These are phyloP conservation scores for Lolium rigidum DNA, from an alignment of 176 grass and related monocot genomes.

Conservation along the genomic window DNA sequence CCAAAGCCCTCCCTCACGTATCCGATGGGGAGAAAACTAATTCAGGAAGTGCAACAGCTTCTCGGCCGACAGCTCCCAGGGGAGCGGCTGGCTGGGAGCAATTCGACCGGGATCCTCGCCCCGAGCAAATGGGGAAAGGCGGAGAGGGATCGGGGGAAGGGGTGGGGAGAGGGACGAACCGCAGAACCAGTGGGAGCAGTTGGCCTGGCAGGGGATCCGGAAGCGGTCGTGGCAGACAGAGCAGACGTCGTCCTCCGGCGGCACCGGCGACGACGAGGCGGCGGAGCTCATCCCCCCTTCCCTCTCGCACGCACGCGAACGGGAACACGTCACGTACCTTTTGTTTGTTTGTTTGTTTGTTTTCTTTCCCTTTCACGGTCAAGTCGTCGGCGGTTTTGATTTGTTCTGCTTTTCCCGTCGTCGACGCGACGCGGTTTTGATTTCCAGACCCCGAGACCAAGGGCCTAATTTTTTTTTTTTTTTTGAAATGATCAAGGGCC, in stretches of 20 bases:
- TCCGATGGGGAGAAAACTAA: neutral
- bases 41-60: neutral
- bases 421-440: neutral
- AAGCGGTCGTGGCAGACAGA: constrained; percentile 91
- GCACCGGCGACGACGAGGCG: constrained; percentile 51
- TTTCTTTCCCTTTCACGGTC: neutral
- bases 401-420: neutral
- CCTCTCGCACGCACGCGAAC: neutral
- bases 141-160: neutral
- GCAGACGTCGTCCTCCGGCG: constrained; percentile 88
- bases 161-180: constrained; percentile 45
- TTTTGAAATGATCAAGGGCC: too few species aligned
- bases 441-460: neutral
- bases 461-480: too few species aligned
- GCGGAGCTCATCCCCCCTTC: constrained; percentile 40
- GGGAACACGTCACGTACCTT: constrained; percentile 15
- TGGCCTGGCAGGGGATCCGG: constrained; percentile 81
- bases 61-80: neutral
- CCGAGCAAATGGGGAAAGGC: neutral
- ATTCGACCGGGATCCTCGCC: neutral
- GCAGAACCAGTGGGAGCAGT: constrained; percentile 99
- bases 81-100: neutral
- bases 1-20: neutral
- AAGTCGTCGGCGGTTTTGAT: constrained; percentile 19
- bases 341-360: neutral